Evolutionary conservation across 2,329 filamentous ascomycete species (phyloP).

Genomic region (Phyllosticta citrichinensis): DNA sequence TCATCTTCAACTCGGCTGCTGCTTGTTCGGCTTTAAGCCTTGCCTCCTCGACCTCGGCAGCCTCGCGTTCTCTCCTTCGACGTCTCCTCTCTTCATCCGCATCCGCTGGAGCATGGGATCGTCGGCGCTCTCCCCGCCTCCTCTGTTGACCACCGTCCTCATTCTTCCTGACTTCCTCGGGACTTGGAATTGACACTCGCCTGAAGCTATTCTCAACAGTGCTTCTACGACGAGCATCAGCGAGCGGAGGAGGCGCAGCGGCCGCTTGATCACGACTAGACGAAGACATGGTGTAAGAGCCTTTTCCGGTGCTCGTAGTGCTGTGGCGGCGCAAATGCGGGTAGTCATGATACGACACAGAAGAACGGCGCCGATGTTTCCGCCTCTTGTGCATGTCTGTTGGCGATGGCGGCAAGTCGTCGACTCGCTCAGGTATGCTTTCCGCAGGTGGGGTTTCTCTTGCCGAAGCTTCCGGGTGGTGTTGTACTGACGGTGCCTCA

Average conservation of each 20-base stretch:
- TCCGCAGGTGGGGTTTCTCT: neutral
- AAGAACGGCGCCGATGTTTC: neutral
- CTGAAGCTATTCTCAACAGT: neutral
- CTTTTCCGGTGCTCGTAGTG: neutral
- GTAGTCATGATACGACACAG: neutral
- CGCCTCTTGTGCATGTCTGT: neutral
- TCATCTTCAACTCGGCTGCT: slow-evolving; percentile 19
- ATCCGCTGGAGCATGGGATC: neutral
- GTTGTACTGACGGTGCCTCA: neutral
- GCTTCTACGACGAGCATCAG: neutral
- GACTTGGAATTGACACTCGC: neutral
- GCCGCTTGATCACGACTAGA: neutral
- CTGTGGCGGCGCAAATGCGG: neutral
- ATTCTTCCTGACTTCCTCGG: neutral
- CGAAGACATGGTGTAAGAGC: neutral
- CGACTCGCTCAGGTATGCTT: neutral
- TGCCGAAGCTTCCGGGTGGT: neutral
- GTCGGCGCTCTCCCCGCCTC: neutral
- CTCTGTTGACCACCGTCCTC: neutral
- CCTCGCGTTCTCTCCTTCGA: neutral
- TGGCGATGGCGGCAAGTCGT: neutral
- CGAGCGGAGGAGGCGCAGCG: neutral
- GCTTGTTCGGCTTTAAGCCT: neutral
- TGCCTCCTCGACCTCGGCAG: neutral
- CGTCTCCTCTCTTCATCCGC: neutral